These are phyloP conservation scores for Bryum argenteum DNA, from an alignment of 225 moss, liverwort and hornwort species.

Conservation along the genomic window DNA sequence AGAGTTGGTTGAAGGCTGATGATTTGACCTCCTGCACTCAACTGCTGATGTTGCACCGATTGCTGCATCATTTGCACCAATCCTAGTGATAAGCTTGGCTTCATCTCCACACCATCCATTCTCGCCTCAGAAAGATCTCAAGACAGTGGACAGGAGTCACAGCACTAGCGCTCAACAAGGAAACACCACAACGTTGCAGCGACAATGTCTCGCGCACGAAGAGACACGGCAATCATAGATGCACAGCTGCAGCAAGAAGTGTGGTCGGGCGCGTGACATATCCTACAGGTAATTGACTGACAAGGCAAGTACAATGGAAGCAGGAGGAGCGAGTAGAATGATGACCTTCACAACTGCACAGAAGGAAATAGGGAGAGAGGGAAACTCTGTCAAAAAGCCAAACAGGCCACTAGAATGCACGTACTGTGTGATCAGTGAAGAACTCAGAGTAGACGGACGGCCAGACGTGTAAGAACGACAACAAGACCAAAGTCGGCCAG, in stretches of 20 bases:
- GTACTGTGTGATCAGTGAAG: too few relatives aligned
- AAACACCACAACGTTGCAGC: slow-evolving; percentile 10
- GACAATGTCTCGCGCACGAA: slow-evolving; percentile 6
- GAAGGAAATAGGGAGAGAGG: too few relatives aligned
- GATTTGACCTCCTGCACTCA: slow-evolving; percentile 43
- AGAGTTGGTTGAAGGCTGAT: slow-evolving; percentile 40
- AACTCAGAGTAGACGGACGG: too few relatives aligned
- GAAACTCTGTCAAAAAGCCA: too few relatives aligned
- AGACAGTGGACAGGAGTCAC: background rate
- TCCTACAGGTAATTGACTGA: background rate
- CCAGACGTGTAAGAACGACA: too few relatives aligned
- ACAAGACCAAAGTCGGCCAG: too few relatives aligned
- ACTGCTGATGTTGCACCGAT: slow-evolving; percentile 49
- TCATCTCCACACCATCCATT: slow-evolving; percentile 70
- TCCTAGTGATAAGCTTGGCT: slow-evolving; percentile 54
- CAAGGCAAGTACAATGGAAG: background rate
- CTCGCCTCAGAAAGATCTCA: slow-evolving; percentile 7
- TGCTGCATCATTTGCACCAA: slow-evolving; percentile 50
- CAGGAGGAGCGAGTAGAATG: too few relatives aligned
- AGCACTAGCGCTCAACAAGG: slow-evolving; percentile 25
- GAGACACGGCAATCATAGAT: slow-evolving; percentile 2
- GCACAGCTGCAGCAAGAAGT: background rate
- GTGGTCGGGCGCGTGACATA: slow-evolving; percentile 3
- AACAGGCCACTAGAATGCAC: too few relatives aligned
- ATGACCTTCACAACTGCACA: too few relatives aligned